Base-by-base conservation (phyloP, 1,284 basidiomycete species). In the Gomphus bonarii region DNA sequence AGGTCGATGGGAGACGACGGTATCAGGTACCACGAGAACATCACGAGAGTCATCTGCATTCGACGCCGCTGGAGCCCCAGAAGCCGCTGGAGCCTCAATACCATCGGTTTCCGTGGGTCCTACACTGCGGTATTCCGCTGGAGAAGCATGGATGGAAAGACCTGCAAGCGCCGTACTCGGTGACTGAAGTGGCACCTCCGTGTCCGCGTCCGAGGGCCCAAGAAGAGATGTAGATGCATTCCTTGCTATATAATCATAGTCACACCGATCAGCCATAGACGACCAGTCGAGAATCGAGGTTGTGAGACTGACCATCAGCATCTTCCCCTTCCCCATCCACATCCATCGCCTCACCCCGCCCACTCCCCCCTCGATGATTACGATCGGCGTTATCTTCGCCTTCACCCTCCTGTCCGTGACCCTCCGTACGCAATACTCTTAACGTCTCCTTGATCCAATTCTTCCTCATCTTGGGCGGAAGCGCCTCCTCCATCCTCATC, bases 391-490 rank as follows among this genome's bases (percentile, higher is more conserved):
- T 58, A 12, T 61, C 59, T 1, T 67, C 64, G 25, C 62, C 50
- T 14, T 47, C 54, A 52, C 43, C 57, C 12, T 57, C 62, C 4
- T 61, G 40, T n/a, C n/a, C n/a, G n/a, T n/a, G n/a, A 18, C 40
- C 40, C 0, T 59, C 63, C 36, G 54, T 63, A 47, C 63, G 61
- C 58, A 63, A 59, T 46, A 66, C 63, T 10, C 63, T 64, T 48
- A 70, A 58, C n/a, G 63, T 65, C 44, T 71, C 69, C 31, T 68
- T 69, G 16, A 72, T 69, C 76, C 76, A 82, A 38, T 69, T 65
- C 64, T 82, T 85, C 40, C 84, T 73, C 76, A 86, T 76, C 66
- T 80, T 81, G 6, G 83, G 82, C 3, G 83, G 84, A 64, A 85
- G 71, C 54, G 68, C 68, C 10, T 73, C 72, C 61, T 81, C 62